Evolutionary conservation across 2,329 filamentous ascomycete species (phyloP).

Genomic region (Verticillium isaacii): DNA sequence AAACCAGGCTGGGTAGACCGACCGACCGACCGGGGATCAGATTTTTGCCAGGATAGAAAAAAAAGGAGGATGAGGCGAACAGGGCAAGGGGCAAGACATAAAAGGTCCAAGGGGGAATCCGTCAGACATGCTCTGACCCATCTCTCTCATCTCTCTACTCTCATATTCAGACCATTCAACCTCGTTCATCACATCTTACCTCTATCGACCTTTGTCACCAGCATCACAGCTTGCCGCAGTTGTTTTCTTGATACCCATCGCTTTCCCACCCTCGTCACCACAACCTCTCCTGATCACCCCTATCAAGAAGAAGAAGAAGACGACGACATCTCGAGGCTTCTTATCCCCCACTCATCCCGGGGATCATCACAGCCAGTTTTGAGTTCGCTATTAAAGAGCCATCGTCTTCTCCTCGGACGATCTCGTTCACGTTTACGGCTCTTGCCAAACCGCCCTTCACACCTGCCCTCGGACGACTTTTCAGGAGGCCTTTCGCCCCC

Average conservation of each 20-base stretch:
- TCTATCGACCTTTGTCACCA: background rate
- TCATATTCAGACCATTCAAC: background rate
- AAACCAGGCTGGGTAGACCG: background rate
- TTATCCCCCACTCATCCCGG: background rate
- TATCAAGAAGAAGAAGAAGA: background rate
- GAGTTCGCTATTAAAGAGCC: background rate
- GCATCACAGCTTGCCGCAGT: background rate
- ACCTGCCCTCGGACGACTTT: background rate
- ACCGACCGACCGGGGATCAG: background rate
- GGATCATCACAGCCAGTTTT: background rate
- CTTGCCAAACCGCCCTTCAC: background rate
- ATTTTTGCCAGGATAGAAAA: background rate
- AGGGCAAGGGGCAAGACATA: background rate
- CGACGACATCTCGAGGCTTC: background rate
- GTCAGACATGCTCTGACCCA: constrained; percentile 8
- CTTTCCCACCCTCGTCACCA: background rate
- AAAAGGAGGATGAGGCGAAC: background rate
- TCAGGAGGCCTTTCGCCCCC: background rate
- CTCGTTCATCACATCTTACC: background rate
- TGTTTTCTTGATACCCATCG: background rate
- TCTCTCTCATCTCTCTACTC: constrained; percentile 12
- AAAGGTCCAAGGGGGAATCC: background rate
- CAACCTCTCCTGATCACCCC: background rate
- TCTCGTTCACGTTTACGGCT: background rate
- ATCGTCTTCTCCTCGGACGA: background rate